Evolutionary conservation across 306 rosid species (phyloP).

Genomic region (Begonia peltatifolia): DNA sequence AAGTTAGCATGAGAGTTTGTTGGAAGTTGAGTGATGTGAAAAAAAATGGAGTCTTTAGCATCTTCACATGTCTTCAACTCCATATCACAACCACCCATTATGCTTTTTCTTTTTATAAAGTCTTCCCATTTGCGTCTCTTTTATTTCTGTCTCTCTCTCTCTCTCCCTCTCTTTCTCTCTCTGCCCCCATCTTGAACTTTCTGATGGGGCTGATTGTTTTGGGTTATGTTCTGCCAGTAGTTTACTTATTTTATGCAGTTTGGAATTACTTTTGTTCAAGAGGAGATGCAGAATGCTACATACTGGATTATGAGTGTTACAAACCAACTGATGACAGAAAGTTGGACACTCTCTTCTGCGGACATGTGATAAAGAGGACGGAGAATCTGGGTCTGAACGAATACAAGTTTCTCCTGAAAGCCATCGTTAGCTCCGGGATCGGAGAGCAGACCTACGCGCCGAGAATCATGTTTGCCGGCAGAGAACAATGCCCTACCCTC

Average conservation of each 20-base stretch:
- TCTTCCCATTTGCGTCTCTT: too few species aligned
- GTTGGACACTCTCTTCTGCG: constrained; percentile 42
- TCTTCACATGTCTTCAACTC: too few species aligned
- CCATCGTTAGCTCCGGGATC: constrained; percentile 77
- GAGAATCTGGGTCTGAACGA: constrained; percentile 51
- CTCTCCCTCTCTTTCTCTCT: too few species aligned
- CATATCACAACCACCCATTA: too few species aligned
- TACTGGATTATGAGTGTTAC: constrained; percentile 51
- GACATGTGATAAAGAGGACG: constrained; percentile 38
- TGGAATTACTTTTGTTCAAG: constrained; percentile 38
- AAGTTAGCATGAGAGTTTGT: too few species aligned
- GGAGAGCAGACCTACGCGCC: constrained; percentile 91
- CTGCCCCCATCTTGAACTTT: too few species aligned
- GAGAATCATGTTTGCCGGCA: constrained; percentile 43
- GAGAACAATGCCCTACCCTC: constrained; percentile 39
- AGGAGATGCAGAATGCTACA: constrained; percentile 54
- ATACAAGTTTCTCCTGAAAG: constrained; percentile 71
- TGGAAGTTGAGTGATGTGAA: too few species aligned
- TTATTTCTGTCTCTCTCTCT: too few species aligned
- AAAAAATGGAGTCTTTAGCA: too few species aligned
- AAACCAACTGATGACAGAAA: constrained; percentile 68
- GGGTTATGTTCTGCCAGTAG: constrained; percentile 10
- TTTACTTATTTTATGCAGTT: constrained; percentile 32
- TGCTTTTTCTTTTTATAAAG: too few species aligned
- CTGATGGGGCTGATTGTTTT: constrained; percentile 45